phyloP scores from a whole-genome alignment of 129 eudicot species.

The Arctium lappa region DNA sequence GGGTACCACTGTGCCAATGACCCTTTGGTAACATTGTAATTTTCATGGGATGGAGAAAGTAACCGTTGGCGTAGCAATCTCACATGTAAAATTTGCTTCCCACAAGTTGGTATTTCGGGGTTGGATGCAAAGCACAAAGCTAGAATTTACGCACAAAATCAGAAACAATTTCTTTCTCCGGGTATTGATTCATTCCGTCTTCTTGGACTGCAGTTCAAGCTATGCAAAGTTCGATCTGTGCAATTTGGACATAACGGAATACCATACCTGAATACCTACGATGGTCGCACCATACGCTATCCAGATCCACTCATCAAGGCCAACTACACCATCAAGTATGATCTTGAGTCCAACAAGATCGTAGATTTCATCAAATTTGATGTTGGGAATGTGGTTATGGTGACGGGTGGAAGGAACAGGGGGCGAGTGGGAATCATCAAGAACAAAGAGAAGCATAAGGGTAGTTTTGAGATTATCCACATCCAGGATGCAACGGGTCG shows the following conservation, averaged over 20 bases:
- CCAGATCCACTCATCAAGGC: slow-evolving; percentile 22
- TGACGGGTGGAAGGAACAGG: slow-evolving; percentile 20
- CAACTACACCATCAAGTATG: slow-evolving; percentile 17
- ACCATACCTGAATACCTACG: slow-evolving; percentile 20
- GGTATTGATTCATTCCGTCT: too few species aligned
- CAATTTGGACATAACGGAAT: slow-evolving; percentile 14
- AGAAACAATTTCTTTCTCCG: too few species aligned
- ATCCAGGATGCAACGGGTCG: slow-evolving; percentile 37
- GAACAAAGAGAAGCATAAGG: slow-evolving; percentile 20
- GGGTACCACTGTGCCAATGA: too few species aligned
- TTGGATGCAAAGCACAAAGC: too few species aligned
- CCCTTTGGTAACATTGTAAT: too few species aligned
- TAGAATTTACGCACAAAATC: too few species aligned
- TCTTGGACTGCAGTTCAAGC: slow-evolving; percentile 1
- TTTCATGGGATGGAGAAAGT: too few species aligned
- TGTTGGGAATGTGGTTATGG: slow-evolving; percentile 23
- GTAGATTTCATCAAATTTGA: slow-evolving; percentile 19
- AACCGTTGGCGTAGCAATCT: too few species aligned
- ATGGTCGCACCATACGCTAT: slow-evolving; percentile 6
- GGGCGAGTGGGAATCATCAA: slow-evolving; percentile 10
- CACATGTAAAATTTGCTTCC: too few species aligned
- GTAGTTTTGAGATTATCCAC: slow-evolving; percentile 23
- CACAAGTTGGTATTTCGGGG: too few species aligned
- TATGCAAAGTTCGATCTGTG: slow-evolving; percentile 11
- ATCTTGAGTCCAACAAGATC: slow-evolving; percentile 21